phyloP scores from a whole-genome alignment of 2,329 filamentous ascomycete species.

The Tympanopsis confertula region DNA sequence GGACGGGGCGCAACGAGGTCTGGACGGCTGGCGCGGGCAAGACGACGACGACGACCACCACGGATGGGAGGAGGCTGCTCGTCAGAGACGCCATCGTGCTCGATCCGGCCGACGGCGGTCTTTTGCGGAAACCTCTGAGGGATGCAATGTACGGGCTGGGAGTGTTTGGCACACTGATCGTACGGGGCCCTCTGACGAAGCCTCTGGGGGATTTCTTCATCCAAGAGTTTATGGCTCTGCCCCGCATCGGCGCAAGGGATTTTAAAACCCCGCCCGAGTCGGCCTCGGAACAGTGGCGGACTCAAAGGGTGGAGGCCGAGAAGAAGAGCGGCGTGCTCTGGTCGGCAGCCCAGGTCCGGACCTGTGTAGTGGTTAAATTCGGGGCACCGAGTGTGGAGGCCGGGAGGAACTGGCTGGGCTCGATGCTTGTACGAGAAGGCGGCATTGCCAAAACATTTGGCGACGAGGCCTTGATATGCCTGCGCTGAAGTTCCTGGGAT shows the following conservation, averaged over 20 bases:
- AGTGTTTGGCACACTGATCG: conserved; percentile 73
- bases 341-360: conserved; percentile 70
- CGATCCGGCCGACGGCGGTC: conserved; percentile 36
- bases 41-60: conserved; percentile 18
- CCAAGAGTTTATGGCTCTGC: conserved; percentile 64
- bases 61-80: conserved; percentile 46
- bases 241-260: conserved; percentile 71
- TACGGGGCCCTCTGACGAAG: conserved; percentile 62
- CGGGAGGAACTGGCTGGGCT: conserved; percentile 67
- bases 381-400: conserved; percentile 72
- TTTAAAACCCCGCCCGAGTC: conserved; percentile 48
- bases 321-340: conserved; percentile 54
- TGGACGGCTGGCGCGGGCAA: conserved; percentile 35
- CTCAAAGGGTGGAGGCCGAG: conserved; percentile 44
- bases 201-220: conserved; percentile 64
- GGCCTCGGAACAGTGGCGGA: conserved; percentile 38
- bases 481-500: too few relatives aligned
- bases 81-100: conserved; percentile 79
- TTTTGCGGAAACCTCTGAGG: conserved; percentile 27
- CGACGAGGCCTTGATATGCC: conserved; percentile 67
- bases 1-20: conserved; percentile 82
- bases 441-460: conserved; percentile 65
- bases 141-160: conserved; percentile 64
- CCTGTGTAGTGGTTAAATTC: conserved; percentile 86
- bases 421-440: conserved; percentile 64